Base-by-base conservation (phyloP, 129 eudicot genomes). In the Flaveria linearis region DNA sequence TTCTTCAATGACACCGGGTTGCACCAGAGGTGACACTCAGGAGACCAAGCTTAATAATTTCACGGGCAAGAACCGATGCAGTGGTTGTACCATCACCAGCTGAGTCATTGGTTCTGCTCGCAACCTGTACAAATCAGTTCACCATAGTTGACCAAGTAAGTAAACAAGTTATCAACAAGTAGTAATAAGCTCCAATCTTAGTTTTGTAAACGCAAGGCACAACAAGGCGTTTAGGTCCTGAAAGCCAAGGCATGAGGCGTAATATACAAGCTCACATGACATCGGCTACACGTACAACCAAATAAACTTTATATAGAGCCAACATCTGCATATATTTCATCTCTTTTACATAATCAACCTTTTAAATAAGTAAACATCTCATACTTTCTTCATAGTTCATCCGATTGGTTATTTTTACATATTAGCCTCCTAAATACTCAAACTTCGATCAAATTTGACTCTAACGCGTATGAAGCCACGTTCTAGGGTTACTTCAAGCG, bases 41-140 rank as follows among this genome's bases (percentile, higher is more conserved):
- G 42, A 93, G 89, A 62, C 98, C 98, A 74, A 86, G 96, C 76
- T 84, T 90, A 76, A 93, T 93, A 43, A 93, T 93, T 79, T 93
- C 98, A 57, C 98, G 97, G 14, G 97, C 96, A 78, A 93, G 92
- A 50, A 93, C 87, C 0, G 97, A 93, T 6, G 98, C 98, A 15
- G 98, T 93, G 52, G 98, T 93, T 33, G 98, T 93, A 46, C 98
- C 98, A 69, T 93, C 98, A 78, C 98, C 98, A 77, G 98, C 98
- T 36, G 98, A 90, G 63, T 93, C 98, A 25, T 93, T 93, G 33
- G 98, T 93, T 80, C 88, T 88, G 83, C 98, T 93, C 15, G 98
- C 98, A 82, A 93, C 98, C 98, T 92, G 61, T 66, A 69, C 2
- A 15, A 18, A 36, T 55, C 43, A 74, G 68, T 28, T 60, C 14